Evolutionary conservation across 345 rosid genomes (phyloP), one percentile per base, ranked within the genome.

Genomic region (Angophora floribunda): DNA sequence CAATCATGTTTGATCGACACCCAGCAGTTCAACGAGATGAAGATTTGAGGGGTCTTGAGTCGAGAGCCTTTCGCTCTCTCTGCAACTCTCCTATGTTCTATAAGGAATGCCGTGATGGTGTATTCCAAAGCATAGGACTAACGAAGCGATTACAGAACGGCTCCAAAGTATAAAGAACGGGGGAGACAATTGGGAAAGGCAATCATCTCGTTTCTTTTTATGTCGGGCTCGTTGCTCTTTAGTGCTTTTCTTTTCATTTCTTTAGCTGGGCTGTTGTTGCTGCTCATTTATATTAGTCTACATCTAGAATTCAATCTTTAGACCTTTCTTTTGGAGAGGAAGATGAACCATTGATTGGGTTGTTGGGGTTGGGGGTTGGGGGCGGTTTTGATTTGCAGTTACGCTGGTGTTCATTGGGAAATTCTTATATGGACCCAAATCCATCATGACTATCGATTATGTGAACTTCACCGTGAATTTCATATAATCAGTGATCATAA

Each of bases 401-500:
- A 22, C 0, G 0, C 11, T 5, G 1, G 61, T 9, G 6, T 55
- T 3, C 4, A 55, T 30, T 12, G 67, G 30, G 2, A 10, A 59
- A 26, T 59, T 59, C 15, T 10, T 6, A 3, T 26, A 59, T 26
- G 67, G 13, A 26, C n/a, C 28, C 13, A 59, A 26, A 26, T 6
- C 7, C 7, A n/a, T n/a, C 2, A 4, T 14, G 4, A 63, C 14
- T n/a, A n/a, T n/a, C 7, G 17, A 63, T n/a, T 2, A 3, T 63
- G 17, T 0, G 0, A n/a, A n/a, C 41, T 63, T 63, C 2, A 63
- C 8, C 0, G 0, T 14, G 19, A 17, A 63, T n/a, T 63, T 63
- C 75, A 63, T 14, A 14, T 1, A 51, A 51, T 51, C 53, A 51
- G 13, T 51, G 53, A 51, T 16, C 16, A 51, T 14, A 51, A 51